Base-by-base conservation (phyloP, 2,329 filamentous ascomycete species). In the Fusarium neocosmosporiellum region DNA sequence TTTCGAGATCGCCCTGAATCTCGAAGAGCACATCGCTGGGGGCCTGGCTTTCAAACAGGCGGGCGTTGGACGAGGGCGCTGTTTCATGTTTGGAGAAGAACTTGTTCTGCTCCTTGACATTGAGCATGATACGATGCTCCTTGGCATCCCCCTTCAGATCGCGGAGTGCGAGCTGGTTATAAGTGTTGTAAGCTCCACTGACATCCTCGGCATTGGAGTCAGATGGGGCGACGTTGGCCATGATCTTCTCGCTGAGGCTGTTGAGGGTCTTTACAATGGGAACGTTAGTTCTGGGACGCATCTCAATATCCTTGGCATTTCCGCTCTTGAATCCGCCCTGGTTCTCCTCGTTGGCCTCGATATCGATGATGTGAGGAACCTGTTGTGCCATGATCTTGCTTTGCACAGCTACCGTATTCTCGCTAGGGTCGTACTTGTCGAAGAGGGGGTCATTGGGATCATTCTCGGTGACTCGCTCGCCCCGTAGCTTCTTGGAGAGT, bases 281-380 rank as follows among this genome's bases (percentile, higher is more conserved):
- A 3, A 96, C 92, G 79, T 96, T 96, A 53, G 89, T 85, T 13
- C 91, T 88, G 2, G 95, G 94, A 36, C 94, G 89, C 94, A 98
- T 98, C 73, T 97, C 96, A 37, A 93, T 84, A 79, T 98, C 95
- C 63, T 96, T 94, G 60, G 92, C 88, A 80, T 99, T 98, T 58
- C 96, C 96, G 69, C 88, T 84, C 77, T 88, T 92, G 78, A 92
- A 90, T 61, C 95, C 94, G 75, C 95, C 97, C 81, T 97, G 92
- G 78, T 99, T 96, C 81, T 96, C 94, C 83, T 98, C 96, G 78
- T 99, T 99, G 33, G 93, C 96, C 79, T 96, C 94, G 29, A 99
- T 83, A 80, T 99, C 93, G 75, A 99, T 95, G 72, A 97, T 95
- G 76, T 95, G 91, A 1, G 96, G 95, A 22, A 99, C 90, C 64